Evolutionary conservation across 345 rosid genomes (phyloP).

Genomic region (Linum trigynum): DNA sequence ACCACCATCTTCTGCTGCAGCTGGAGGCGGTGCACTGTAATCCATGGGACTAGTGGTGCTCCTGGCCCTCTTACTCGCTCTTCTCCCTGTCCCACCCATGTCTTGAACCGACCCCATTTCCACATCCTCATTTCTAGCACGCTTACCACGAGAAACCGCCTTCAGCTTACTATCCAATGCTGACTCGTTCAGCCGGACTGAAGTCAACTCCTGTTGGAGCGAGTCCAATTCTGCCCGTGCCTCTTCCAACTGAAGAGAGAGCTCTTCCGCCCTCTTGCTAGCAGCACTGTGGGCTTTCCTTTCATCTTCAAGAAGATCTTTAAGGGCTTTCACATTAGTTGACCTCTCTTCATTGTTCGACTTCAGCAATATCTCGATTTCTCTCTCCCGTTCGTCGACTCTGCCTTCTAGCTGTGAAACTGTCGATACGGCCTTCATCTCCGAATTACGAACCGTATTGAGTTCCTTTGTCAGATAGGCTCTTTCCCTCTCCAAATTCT

Average conservation of each 20-base stretch:
- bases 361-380: conserved; percentile 14
- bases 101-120: conserved; percentile 17
- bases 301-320: conserved; percentile 1
- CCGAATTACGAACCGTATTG: conserved; percentile 9
- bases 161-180: not conserved
- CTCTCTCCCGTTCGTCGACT: conserved; percentile 15
- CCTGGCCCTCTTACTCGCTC: conserved; percentile 14
- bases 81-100: conserved; percentile 13
- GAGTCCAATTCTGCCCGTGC: not conserved
- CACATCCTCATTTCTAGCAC: conserved; percentile 23
- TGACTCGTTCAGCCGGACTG: conserved; percentile 3
- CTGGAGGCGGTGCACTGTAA: conserved; percentile 13
- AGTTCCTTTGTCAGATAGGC: conserved; percentile 14
- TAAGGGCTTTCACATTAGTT: not conserved
- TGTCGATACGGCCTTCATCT: conserved; percentile 7
- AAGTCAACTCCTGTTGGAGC: conserved; percentile 3
- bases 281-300: conserved; percentile 1
- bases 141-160: conserved; percentile 20
- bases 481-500: conserved; percentile 23
- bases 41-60: conserved; percentile 17
- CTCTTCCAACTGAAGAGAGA: not conserved
- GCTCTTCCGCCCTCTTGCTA: not conserved
- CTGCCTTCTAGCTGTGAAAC: conserved; percentile 14
- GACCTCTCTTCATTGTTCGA: conserved; percentile 7
- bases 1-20: conserved; percentile 12